Evolutionary conservation across 805 yeast species (phyloP).

Genomic region (Brettanomyces custersianus): DNA sequence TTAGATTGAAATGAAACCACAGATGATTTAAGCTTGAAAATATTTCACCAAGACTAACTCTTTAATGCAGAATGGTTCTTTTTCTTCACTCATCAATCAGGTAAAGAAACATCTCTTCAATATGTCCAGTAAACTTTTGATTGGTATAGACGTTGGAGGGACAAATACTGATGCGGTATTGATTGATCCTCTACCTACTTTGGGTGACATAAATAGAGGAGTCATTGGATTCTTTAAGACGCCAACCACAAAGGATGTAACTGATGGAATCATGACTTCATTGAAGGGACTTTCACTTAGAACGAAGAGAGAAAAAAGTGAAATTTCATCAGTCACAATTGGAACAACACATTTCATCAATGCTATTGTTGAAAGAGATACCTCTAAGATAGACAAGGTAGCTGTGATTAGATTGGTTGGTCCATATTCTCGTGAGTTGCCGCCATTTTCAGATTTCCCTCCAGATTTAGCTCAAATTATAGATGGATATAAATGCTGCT

Average conservation of each 20-base stretch:
- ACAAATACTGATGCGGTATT: constrained; percentile 42
- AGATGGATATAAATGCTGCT: constrained; percentile 26
- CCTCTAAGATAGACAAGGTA: constrained; percentile 32
- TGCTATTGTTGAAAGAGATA: constrained; percentile 39
- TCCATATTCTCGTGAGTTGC: constrained; percentile 28
- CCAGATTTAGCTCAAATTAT: constrained; percentile 26
- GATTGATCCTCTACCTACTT: constrained; percentile 27
- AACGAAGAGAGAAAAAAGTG: constrained; percentile 11
- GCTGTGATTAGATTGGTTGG: constrained; percentile 38
- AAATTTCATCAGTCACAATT: constrained; percentile 34
- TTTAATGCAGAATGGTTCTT: background rate
- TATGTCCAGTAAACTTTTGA: constrained; percentile 10
- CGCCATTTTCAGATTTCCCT: constrained; percentile 40
- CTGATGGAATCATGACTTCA: constrained; percentile 33
- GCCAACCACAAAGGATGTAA: constrained; percentile 35
- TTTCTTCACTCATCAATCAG: background rate
- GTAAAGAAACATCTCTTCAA: background rate
- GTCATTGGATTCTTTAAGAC: constrained; percentile 35
- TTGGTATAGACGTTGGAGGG: constrained; percentile 48
- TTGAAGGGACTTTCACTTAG: constrained; percentile 20
- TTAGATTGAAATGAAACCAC: background rate
- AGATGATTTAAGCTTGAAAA: background rate
- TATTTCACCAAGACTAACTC: background rate
- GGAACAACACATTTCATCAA: constrained; percentile 46
- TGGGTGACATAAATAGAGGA: constrained; percentile 18